Base-by-base conservation (phyloP, 1,284 basidiomycete genomes). In the Austroboletus novae-zelandiae region DNA sequence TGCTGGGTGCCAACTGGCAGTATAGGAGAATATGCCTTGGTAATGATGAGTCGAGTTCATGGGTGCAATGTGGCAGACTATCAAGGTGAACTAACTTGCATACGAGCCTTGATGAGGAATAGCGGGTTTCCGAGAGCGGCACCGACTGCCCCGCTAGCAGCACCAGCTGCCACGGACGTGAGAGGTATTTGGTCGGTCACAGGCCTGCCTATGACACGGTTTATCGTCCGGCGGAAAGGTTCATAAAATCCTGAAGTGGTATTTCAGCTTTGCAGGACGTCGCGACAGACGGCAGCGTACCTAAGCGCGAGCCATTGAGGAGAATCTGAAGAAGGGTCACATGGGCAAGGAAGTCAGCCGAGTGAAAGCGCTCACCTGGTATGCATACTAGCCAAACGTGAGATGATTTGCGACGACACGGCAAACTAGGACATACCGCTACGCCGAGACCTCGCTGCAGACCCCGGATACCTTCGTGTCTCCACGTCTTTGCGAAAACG, bases 1-100 rank as follows among this genome's bases (percentile, higher is more conserved):
- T 95, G 94, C 64, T 98, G 94, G 14, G 94, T 81, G 48, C 94
- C 95, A 52, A 98, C 92, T 14, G 96, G 95, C n/a, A 97, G 77
- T 31, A 85, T 82, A 17, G 94, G 92, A 1, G 94, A 95, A 72
- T 93, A 97, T 30, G 94, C 94, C 84, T 88, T 55, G 5, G n/a
- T 40, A 31, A 50, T 34, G 23, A 53, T 29, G 17, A 52, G 54
- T 36, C 46, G 25, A 39, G n/a, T 15, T 29, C 11, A 18, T 14
- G 40, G 17, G 17, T 17, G 18, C 13, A 10, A 41, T 7, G 3
- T 31, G 49, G 13, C 40, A 14, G 23, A n/a, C 4, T n/a, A 2
- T 48, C 1, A 29, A 47, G 31, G 35, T 35, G n/a, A n/a, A 62
- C 77, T 59, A 23, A 88, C 89, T 76, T 99, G 96, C 86, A 98